phyloP scores from a whole-genome alignment of 83 land plant genomes.

The Picea mariana region DNA sequence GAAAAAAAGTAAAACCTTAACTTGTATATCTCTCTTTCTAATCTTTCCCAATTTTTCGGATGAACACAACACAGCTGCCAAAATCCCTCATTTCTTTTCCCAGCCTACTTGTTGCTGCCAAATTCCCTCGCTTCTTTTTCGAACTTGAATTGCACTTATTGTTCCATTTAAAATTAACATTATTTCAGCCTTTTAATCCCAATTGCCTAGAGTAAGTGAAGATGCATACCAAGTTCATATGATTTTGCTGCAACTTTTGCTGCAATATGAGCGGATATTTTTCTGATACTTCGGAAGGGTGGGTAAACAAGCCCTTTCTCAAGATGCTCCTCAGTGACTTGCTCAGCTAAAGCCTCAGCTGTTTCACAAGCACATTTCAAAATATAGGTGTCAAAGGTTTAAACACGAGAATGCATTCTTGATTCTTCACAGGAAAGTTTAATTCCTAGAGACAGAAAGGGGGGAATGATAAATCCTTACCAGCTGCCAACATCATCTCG shows the following conservation, averaged over 20 bases:
- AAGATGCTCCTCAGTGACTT: constrained; percentile 41
- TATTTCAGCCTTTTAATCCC: background rate
- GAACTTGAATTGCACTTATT: background rate
- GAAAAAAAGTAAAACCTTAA: too few relatives aligned
- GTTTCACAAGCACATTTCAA: constrained; percentile 6
- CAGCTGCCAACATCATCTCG: constrained; percentile 54
- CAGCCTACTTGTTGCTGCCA: too few relatives aligned
- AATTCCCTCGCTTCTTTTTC: background rate
- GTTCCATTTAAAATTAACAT: background rate
- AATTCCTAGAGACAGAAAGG: background rate
- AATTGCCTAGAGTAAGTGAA: background rate
- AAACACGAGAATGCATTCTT: background rate
- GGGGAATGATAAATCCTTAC: constrained; percentile 16
- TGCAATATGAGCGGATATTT: constrained; percentile 45
- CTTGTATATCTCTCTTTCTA: too few relatives aligned
- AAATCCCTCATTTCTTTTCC: too few relatives aligned
- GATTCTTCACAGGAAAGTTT: background rate
- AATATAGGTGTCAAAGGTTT: background rate
- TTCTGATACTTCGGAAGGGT: constrained; percentile 33
- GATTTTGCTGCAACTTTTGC: constrained; percentile 42
- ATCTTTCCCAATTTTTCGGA: too few relatives aligned
- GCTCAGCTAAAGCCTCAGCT: constrained; percentile 46
- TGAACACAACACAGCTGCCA: too few relatives aligned
- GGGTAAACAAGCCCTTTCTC: constrained; percentile 42
- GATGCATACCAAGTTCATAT: constrained; percentile 42